Conservation (phyloP, 1,284 basidiomycete genomes). For the Ceratobasidium papillatum region DNA sequence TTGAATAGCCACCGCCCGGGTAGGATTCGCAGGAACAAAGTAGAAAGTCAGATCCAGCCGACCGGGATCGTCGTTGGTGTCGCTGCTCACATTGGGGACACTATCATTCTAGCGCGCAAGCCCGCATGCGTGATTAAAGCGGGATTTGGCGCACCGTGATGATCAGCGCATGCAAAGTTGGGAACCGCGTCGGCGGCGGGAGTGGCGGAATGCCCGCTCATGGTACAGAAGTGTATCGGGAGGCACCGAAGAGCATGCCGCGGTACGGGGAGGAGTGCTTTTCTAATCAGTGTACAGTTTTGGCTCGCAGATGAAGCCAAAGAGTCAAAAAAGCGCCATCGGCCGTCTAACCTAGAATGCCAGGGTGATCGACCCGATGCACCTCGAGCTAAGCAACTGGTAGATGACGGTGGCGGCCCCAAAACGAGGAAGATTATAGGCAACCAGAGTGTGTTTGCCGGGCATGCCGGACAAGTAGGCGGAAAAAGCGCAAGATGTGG, state of each 20-base stretch:
- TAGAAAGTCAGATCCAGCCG: conserved; percentile 12
- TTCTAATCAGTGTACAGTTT: background rate
- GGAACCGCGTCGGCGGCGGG: conserved; percentile 2
- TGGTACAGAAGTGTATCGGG: background rate
- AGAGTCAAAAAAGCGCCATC: conserved; percentile 31
- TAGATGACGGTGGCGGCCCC: conserved; percentile 6
- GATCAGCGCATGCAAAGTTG: background rate
- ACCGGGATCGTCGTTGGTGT: conserved; percentile 17
- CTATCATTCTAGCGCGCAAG: conserved; percentile 30
- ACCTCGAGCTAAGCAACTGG: background rate
- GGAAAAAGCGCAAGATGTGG: background rate
- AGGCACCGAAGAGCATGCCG: conserved; percentile 25
- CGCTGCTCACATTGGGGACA: conserved; percentile 2
- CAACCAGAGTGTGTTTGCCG: conserved; percentile 1
- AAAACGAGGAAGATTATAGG: background rate
- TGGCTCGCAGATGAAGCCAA: background rate
- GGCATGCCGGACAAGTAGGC: background rate
- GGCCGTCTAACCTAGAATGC: background rate
- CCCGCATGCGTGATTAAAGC: background rate
- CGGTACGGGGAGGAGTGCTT: conserved; percentile 5
- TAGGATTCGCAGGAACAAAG: background rate
- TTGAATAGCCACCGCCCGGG: conserved; percentile 11
- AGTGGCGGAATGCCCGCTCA: background rate
- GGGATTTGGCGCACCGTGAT: background rate
- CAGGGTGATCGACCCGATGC: conserved; percentile 36